Percentiles rank a stretch among this genome's conserved stretches.
These are phyloP conservation scores for Colletotrichum caudatum DNA, from an alignment of 2,329 filamentous ascomycete species.

Conservation along the genomic window DNA sequence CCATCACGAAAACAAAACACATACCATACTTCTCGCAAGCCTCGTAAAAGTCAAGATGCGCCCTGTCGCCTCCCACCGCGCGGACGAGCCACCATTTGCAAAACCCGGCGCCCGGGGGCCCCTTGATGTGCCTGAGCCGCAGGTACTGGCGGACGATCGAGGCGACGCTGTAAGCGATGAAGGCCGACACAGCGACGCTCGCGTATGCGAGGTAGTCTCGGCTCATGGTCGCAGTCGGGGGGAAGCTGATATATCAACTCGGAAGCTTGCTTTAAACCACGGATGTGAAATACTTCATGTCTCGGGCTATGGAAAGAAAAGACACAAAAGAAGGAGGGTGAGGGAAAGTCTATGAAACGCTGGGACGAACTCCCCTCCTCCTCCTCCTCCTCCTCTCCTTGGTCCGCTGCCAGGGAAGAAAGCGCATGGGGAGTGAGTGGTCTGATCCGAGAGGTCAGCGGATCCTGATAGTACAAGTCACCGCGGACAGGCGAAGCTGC, in stretches of 20 bases:
- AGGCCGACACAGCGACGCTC: background rate
- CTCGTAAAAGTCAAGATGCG: slow-evolving; percentile 53
- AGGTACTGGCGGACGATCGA: slow-evolving; percentile 48
- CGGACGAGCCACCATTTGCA: slow-evolving; percentile 56
- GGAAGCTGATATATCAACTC: background rate
- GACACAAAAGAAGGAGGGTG: too few relatives aligned
- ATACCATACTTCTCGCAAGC: slow-evolving; percentile 52
- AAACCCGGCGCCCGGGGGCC: slow-evolving; percentile 53
- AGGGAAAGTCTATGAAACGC: background rate
- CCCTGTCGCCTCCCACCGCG: slow-evolving; percentile 48
- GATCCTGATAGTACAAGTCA: background rate
- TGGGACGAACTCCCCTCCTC: background rate
- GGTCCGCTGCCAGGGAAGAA: background rate
- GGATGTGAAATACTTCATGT: background rate
- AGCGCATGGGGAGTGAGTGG: background rate
- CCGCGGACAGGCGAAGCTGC: background rate
- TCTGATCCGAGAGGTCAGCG: background rate
- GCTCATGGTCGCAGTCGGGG: slow-evolving; percentile 15
- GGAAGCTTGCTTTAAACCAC: background rate
- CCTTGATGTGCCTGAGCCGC: slow-evolving; percentile 56
- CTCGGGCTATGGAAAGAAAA: background rate
- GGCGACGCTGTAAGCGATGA: slow-evolving; percentile 35
- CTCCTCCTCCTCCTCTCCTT: too few relatives aligned
- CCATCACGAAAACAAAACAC: background rate
- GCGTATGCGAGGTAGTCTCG: slow-evolving; percentile 10